Base-by-base conservation (phyloP, 768 basidiomycete genomes). In the Pulveroboletus sp. region DNA sequence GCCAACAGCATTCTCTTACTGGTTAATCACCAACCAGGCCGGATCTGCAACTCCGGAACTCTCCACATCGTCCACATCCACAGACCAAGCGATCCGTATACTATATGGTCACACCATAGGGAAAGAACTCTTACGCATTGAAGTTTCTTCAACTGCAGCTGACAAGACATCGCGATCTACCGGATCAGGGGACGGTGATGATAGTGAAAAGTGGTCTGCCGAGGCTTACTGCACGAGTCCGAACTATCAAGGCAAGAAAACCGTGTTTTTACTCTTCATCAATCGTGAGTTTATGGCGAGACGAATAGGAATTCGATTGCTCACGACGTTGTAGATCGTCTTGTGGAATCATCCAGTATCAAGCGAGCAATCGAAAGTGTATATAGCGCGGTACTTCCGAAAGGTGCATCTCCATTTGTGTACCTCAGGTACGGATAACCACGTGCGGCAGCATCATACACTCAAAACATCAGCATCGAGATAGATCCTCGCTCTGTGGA, bases 401-500 rank as follows among this genome's bases (percentile, higher is more conserved):
- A 98, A 68, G 94, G 94, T 6, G 70, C 85, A 9, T 86, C 72
- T 29, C 94, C 95, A 2, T 98, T 94, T 67, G 75, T 95, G n/a
- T 98, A 98, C 66, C 74, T 97, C 33, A 93, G 91, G 94, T 92
- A 50, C n/a, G 72, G 29, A 23, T 16, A 23, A 32, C 6, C 12
- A 50, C 10, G 5, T 31, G 19, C 19, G n/a, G 20, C 25, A 6
- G 25, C 11, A 13, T 38, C 27, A 16, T 33, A 25, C 12, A 42
- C 50, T 52, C 13, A 42, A 41, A 36, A 40, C 39, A 21, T 23
- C 51, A 94, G 94, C 57, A 67, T 98, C 36, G 75, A 84, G 35
- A 85, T 97, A 57, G 85, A 93, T 52, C 92, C 94, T 0, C 78
- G 82, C 25, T 83, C 87, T 21, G 87, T 99, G 16, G 97, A 99